These are phyloP conservation scores for Raffaelea arxii DNA, from an alignment of 2,329 filamentous ascomycete species.

Conservation along the genomic window DNA sequence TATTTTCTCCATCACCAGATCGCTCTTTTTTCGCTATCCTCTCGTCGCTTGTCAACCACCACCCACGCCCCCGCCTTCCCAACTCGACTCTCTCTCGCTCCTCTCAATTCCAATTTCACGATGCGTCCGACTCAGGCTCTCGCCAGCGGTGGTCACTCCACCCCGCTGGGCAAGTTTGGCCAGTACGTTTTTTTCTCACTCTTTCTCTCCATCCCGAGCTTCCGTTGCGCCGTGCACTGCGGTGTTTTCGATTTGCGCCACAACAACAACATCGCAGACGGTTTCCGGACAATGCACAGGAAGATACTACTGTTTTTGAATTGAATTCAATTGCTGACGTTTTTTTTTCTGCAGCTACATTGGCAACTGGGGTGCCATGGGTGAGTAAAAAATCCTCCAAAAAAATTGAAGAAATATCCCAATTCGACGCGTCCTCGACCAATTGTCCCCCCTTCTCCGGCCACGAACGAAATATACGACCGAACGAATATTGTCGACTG, in stretches of 20 bases:
- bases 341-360: constrained; percentile 46
- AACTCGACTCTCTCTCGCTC: neutral
- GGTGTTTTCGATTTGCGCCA: constrained; percentile 1
- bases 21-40: too few relatives aligned
- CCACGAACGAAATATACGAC: too few relatives aligned
- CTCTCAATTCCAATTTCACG: constrained; percentile 14
- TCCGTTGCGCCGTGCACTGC: constrained; percentile 6
- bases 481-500: too few relatives aligned
- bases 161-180: constrained; percentile 31
- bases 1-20: neutral
- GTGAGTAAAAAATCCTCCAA: constrained; percentile 56
- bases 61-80: neutral
- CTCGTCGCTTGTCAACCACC: neutral
- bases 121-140: constrained; percentile 39
- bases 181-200: constrained; percentile 28
- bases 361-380: constrained; percentile 65
- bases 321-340: constrained; percentile 1
- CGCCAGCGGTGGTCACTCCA: constrained; percentile 28
- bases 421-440: too few relatives aligned
- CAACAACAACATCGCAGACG: neutral
- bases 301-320: too few relatives aligned
- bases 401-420: neutral
- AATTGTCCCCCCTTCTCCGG: too few relatives aligned
- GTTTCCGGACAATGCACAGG: too few relatives aligned
- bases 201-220: too few relatives aligned